Percentiles rank a stretch among this genome's conserved stretches.
These are phyloP conservation scores for Discostella stelligera DNA, from an alignment of 352 stramenopile species.

Conservation along the genomic window DNA sequence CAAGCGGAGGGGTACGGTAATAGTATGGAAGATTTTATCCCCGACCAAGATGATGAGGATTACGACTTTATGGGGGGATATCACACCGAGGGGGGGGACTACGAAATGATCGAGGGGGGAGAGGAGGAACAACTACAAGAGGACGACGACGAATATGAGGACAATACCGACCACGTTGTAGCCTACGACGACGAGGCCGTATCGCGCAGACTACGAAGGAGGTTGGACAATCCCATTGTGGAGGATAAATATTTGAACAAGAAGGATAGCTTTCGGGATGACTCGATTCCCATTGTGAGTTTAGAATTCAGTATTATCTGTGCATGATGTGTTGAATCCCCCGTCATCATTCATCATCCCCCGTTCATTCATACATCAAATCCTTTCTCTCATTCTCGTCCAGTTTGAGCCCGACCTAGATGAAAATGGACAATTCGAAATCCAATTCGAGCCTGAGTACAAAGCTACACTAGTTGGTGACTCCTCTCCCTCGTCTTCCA, in stretches of 20 bases:
- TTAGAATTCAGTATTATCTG: not conserved
- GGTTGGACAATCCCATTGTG: not conserved
- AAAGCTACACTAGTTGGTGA: not conserved
- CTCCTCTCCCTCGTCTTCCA: not conserved
- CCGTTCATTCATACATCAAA: not conserved
- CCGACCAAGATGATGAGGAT: not conserved
- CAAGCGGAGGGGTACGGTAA: not conserved
- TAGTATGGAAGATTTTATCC: too few species aligned
- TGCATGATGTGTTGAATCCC: not conserved
- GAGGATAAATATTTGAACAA: conserved; percentile 4
- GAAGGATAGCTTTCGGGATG: conserved; percentile 14
- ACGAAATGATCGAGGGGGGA: not conserved
- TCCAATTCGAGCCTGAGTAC: not conserved
- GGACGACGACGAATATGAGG: not conserved
- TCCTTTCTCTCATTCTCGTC: not conserved
- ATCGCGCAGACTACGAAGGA: conserved; percentile 16
- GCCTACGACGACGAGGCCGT: conserved; percentile 14
- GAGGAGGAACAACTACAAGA: not conserved
- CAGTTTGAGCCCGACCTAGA: conserved; percentile 12
- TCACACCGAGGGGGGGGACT: not conserved
- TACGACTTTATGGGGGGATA: not conserved
- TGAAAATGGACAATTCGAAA: conserved; percentile 1
- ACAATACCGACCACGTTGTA: conserved; percentile 1
- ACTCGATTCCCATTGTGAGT: conserved; percentile 18
- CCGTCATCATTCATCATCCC: not conserved